phyloP scores from a whole-genome alignment of 495 filamentous ascomycete genomes.

The Elasticomyces elasticus region DNA sequence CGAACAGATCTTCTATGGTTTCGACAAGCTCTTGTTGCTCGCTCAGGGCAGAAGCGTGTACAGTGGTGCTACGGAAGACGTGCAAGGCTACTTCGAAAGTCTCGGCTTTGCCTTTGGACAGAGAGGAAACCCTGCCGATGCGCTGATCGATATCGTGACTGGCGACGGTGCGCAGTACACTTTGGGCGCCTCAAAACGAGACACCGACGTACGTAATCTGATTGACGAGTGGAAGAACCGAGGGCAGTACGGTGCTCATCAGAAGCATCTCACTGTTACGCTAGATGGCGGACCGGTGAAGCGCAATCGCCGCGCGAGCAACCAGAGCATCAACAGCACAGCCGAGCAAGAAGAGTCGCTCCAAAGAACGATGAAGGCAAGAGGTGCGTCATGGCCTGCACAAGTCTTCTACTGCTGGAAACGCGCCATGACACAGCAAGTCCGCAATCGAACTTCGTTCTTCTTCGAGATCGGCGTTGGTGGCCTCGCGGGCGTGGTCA shows the following conservation, averaged over 20 bases:
- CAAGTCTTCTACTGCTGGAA: slow-evolving; percentile 42
- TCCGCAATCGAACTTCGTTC: slow-evolving; percentile 38
- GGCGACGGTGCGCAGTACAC: slow-evolving; percentile 40
- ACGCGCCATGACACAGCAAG: slow-evolving; percentile 46
- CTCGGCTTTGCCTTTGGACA: slow-evolving; percentile 37
- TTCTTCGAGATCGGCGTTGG: slow-evolving; percentile 45
- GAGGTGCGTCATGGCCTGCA: slow-evolving; percentile 37
- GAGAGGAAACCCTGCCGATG: slow-evolving; percentile 38
- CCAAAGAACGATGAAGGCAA: slow-evolving; percentile 27
- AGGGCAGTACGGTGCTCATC: slow-evolving; percentile 8
- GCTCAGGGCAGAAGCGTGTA: slow-evolving; percentile 78
- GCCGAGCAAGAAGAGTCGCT: slow-evolving; percentile 22
- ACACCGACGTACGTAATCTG: slow-evolving; percentile 17
- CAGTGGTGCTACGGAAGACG: slow-evolving; percentile 63
- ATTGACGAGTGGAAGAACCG: slow-evolving; percentile 21
- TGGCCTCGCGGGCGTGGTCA: slow-evolving; percentile 42
- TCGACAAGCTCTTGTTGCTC: slow-evolving; percentile 75
- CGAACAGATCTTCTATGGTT: slow-evolving; percentile 79
- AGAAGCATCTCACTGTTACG: slow-evolving; percentile 5
- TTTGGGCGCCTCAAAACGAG: slow-evolving; percentile 34
- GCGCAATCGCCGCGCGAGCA: slow-evolving; percentile 13
- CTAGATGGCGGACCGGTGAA: slow-evolving; percentile 1
- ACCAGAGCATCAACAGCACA: slow-evolving; percentile 17
- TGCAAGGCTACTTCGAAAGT: slow-evolving; percentile 37
- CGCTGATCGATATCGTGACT: slow-evolving; percentile 43